Evolutionary conservation across 192 early-diverging fungal species (phyloP).

Genomic region (Coemansia sp.): DNA sequence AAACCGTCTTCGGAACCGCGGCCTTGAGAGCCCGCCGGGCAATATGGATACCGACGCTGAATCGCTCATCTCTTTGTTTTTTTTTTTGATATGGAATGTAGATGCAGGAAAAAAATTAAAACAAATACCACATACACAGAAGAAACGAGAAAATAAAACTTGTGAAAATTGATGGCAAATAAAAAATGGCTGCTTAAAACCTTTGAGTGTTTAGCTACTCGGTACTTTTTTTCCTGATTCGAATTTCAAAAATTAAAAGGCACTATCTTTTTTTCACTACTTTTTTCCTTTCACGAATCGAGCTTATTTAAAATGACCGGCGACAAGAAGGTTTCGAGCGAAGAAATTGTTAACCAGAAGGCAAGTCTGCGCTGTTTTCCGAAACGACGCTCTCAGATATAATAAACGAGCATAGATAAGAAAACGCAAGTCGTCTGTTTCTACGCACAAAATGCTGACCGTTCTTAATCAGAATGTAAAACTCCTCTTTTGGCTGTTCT

Average conservation of each 20-base stretch:
- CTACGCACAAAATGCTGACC: neutral
- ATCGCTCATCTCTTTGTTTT: slow-evolving; percentile 21
- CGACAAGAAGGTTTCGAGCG: slow-evolving; percentile 54
- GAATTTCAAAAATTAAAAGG: neutral
- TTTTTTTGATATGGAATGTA: slow-evolving; percentile 1
- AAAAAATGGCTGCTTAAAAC: no score
- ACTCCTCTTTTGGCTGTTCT: no score
- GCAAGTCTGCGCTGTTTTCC: slow-evolving; percentile 31
- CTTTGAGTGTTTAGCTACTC: neutral
- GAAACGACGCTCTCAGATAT: neutral
- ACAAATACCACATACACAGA: neutral
- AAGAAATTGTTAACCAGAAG: slow-evolving; percentile 65
- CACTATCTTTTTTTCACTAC: neutral
- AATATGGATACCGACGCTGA: slow-evolving; percentile 21
- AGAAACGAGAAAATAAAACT: no score
- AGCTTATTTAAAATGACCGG: slow-evolving; percentile 1
- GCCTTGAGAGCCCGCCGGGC: slow-evolving; percentile 21
- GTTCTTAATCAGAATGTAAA: no score
- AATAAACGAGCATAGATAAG: neutral
- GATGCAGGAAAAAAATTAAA: neutral
- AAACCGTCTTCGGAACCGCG: slow-evolving; percentile 28
- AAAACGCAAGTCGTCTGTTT: neutral
- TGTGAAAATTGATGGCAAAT: no score
- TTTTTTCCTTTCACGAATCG: slow-evolving; percentile 7
- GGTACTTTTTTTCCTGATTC: neutral